phyloP scores from a whole-genome alignment of 176 grass and related monocot genomes.

The Rhynchospora breviuscula region DNA sequence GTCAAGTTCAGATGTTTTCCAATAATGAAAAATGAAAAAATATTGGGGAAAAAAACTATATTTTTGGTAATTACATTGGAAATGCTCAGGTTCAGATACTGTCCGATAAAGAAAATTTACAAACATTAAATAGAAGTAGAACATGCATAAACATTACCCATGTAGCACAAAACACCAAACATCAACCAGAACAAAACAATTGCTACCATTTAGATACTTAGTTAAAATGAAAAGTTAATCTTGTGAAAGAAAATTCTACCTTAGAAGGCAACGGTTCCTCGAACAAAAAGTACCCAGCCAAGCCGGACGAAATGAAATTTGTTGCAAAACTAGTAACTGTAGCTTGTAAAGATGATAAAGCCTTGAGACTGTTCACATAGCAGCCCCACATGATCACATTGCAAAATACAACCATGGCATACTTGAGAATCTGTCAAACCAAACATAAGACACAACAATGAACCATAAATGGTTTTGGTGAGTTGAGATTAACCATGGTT shows the following conservation, averaged over 20 bases:
- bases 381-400: constrained; percentile 90
- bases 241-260: constrained; percentile 33
- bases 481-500: too few relatives aligned
- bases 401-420: constrained; percentile 65
- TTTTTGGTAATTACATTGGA: not conserved
- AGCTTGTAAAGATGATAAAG: constrained; percentile 75
- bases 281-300: constrained; percentile 81
- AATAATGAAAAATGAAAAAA: not conserved
- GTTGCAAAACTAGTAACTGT: constrained; percentile 86
- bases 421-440: constrained; percentile 57
- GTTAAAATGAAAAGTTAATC: not conserved
- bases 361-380: constrained; percentile 83
- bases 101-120: not conserved
- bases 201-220: not conserved
- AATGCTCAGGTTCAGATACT: not conserved
- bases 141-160: not conserved
- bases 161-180: not conserved
- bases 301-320: constrained; percentile 84
- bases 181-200: not conserved
- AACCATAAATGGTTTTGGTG: too few relatives aligned
- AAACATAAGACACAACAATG: not conserved
- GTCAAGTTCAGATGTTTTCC: not conserved
- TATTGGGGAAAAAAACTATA: not conserved
- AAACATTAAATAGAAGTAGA: not conserved
- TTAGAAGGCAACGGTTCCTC: constrained; percentile 66